phyloP scores from a whole-genome alignment of 2,329 filamentous ascomycete species.

The Cadophora gregata region DNA sequence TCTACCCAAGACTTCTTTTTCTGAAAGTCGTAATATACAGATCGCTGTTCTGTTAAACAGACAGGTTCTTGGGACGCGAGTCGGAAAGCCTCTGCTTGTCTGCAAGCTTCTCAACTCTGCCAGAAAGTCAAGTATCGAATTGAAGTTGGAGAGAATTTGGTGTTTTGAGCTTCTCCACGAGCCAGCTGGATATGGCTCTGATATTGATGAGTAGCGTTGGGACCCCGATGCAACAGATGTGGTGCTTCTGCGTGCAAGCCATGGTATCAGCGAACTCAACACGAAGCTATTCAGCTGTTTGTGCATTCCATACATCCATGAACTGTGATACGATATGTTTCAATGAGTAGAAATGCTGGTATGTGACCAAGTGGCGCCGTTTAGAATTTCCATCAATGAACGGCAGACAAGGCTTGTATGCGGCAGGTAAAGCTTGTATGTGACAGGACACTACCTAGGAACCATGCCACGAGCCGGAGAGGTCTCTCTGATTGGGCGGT shows the following conservation, averaged over 20 bases:
- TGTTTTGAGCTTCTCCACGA: too few relatives aligned
- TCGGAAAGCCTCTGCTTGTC: not conserved
- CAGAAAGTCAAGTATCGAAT: not conserved
- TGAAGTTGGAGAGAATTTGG: not conserved
- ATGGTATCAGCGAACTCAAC: not conserved
- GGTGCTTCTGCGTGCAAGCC: slow-evolving; percentile 10
- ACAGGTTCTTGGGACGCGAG: not conserved
- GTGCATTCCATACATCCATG: not conserved
- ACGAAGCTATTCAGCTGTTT: not conserved
- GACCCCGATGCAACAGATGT: too few relatives aligned
- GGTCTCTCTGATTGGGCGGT: not conserved
- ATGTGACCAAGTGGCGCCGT: not conserved
- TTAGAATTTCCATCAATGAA: not conserved
- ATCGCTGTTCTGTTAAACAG: not conserved
- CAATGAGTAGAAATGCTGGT: not conserved
- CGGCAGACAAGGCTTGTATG: too few relatives aligned
- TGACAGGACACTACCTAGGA: not conserved
- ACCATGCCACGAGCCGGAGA: not conserved
- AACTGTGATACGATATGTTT: not conserved
- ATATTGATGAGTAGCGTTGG: not conserved
- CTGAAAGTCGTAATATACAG: not conserved
- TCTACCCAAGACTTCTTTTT: not conserved
- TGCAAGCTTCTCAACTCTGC: not conserved
- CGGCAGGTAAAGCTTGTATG: too few relatives aligned
- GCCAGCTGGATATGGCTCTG: not conserved